Evolutionary conservation across 768 basidiomycete species (phyloP).

Genomic region (Phaeotremella skinneri): DNA sequence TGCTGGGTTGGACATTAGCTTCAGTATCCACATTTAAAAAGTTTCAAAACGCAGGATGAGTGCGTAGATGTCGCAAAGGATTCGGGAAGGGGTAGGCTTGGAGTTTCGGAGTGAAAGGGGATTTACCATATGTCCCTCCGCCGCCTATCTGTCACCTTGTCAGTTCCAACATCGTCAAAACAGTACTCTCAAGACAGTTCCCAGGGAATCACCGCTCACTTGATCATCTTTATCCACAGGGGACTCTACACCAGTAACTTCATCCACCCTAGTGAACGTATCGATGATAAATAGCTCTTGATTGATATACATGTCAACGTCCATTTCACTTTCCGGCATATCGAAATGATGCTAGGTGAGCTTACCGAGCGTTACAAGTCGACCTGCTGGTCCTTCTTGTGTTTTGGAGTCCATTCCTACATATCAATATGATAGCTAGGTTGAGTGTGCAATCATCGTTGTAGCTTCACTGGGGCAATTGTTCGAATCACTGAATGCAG

Average conservation of each 20-base stretch:
- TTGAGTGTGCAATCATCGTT: no score
- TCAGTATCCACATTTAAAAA: neutral
- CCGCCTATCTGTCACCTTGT: constrained; percentile 30
- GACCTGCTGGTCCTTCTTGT: neutral
- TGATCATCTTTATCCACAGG: constrained; percentile 30
- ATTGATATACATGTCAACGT: neutral
- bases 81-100: neutral
- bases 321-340: neutral
- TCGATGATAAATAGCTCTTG: constrained; percentile 41
- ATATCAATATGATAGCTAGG: no score
- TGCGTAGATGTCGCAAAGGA: neutral
- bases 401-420: neutral
- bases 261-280: constrained; percentile 31
- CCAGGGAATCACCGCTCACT: constrained; percentile 5
- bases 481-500: no score
- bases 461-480: no score
- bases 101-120: neutral
- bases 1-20: constrained; percentile 14
- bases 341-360: constrained; percentile 3
- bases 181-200: neutral
- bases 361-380: neutral
- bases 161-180: neutral
- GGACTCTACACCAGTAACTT: constrained; percentile 24
- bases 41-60: neutral
- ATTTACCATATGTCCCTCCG: constrained; percentile 36